Evolutionary conservation across 1,284 basidiomycete genomes (phyloP), one percentile per base, ranked within the genome.

Genomic region (Tilletia caries): DNA sequence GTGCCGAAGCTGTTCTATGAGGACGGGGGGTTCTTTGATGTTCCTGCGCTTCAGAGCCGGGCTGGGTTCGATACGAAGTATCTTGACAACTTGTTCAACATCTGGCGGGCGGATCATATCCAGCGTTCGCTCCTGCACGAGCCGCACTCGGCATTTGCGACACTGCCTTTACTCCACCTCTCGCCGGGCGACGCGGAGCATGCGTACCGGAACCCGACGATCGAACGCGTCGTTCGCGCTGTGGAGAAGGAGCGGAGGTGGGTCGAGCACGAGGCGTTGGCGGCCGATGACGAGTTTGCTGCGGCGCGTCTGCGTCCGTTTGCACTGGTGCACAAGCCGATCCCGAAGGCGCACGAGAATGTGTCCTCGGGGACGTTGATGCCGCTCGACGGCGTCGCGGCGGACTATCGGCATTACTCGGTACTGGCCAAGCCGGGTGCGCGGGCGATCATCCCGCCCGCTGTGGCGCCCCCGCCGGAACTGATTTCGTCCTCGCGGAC

Each of bases 61-160:
- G 86, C 86, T 4, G 88, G 88, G 25, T 86, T 87, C 33, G 89
- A 90, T 71, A 89, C 87, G 27, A 86, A 88, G 68, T 88, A 89
- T 69, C 81, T 94, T 66, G 85, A 86, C 70, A 91, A 89, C 73
- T 85, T 95, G 73, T 89, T 95, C 86, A 95, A 91, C 81, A 95
- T 98, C 70, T 98, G 96, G 95, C 88, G 89, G 0, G 87, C 90
- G 0, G 90, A 92, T 71, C 89, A 91, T 87, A 89, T 97, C 64
- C 86, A 90, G 75, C 85, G 85, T 54, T 92, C 92, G n/a, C 80
- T 91, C 41, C 86, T 88, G 65, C 85, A 89, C 67, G 86, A 88
- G 75, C 4, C 66, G 81, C 75, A 79, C 32, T 85, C 85, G 25
- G 68, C 84, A 0, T 97, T 93, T 79, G 89, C 90, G 0, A 94